A percentile compares a stretch with the other conserved stretches of the same genome.
These are phyloP conservation scores for Psophocarpus tetragonolobus DNA, from an alignment of 306 rosid species.

Conservation along the genomic window DNA sequence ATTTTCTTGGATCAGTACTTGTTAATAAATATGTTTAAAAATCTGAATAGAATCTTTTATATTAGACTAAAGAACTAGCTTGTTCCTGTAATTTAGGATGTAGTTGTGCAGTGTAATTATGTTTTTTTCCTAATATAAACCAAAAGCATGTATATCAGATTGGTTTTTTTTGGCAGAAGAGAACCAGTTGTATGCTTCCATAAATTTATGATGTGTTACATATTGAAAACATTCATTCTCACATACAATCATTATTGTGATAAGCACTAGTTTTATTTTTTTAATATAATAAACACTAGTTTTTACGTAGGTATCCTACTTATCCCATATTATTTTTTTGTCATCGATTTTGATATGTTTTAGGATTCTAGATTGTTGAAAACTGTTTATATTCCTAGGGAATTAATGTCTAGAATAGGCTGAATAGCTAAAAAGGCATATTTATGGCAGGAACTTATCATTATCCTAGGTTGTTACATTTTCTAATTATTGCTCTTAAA, in stretches of 20 bases:
- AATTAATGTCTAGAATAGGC: background rate
- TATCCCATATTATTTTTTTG: background rate
- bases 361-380: background rate
- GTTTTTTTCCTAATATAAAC: slow-evolving; percentile 5
- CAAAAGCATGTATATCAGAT: background rate
- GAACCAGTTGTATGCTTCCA: slow-evolving; percentile 6
- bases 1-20: background rate
- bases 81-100: background rate
- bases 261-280: background rate
- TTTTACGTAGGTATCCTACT: slow-evolving; percentile 12
- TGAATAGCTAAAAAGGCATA: background rate
- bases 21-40: slow-evolving; percentile 1
- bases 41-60: background rate
- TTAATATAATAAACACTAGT: background rate
- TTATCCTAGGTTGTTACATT: background rate
- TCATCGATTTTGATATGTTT: background rate
- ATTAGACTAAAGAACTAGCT: background rate
- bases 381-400: background rate
- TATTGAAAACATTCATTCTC: background rate
- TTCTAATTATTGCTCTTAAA: background rate
- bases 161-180: background rate
- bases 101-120: background rate
- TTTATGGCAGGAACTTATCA: background rate
- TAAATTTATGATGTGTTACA: slow-evolving; percentile 2
- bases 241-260: background rate